Evolutionary conservation across 371 early-diverging fungal species (phyloP).

Genomic region (Apophysomyces trapeziformis): DNA sequence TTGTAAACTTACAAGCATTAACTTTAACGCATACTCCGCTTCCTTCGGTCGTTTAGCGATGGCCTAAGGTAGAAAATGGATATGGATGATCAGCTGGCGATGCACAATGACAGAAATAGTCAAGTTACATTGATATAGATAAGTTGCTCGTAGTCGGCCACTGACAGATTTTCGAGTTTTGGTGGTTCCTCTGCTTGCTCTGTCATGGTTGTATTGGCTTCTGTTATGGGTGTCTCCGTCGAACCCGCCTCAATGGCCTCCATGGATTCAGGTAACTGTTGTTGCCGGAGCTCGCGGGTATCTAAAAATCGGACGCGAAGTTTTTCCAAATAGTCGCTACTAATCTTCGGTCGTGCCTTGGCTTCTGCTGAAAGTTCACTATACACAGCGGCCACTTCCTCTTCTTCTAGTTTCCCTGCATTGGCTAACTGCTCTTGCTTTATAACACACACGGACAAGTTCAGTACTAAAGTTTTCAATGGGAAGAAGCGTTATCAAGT

Average conservation of each 20-base stretch:
- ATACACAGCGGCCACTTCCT: slow-evolving; percentile 37
- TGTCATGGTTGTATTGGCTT: background rate
- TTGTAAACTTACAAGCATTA: slow-evolving; percentile 54
- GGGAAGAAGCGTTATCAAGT: no score
- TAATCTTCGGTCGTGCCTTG: slow-evolving; percentile 43
- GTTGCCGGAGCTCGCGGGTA: slow-evolving; percentile 29
- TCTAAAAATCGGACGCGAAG: slow-evolving; percentile 50
- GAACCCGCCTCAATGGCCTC: background rate
- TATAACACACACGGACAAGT: background rate
- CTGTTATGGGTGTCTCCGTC: background rate
- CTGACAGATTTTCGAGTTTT: background rate
- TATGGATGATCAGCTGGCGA: background rate
- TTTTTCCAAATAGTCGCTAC: slow-evolving; percentile 49
- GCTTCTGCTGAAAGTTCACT: slow-evolving; percentile 36
- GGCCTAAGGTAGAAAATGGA: slow-evolving; percentile 31
- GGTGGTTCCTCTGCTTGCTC: background rate
- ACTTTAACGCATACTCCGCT: slow-evolving; percentile 73
- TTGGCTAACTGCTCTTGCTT: slow-evolving; percentile 15
- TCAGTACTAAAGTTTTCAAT: background rate
- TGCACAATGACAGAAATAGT: background rate
- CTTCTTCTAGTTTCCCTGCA: slow-evolving; percentile 25
- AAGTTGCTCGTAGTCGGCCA: slow-evolving; percentile 61
- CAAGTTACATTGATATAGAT: slow-evolving; percentile 68
- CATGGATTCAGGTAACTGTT: background rate
- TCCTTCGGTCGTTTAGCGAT: slow-evolving; percentile 65